These are phyloP conservation scores for Piper betle DNA, from an alignment of 164 flowering plant genomes.

Conservation along the genomic window DNA sequence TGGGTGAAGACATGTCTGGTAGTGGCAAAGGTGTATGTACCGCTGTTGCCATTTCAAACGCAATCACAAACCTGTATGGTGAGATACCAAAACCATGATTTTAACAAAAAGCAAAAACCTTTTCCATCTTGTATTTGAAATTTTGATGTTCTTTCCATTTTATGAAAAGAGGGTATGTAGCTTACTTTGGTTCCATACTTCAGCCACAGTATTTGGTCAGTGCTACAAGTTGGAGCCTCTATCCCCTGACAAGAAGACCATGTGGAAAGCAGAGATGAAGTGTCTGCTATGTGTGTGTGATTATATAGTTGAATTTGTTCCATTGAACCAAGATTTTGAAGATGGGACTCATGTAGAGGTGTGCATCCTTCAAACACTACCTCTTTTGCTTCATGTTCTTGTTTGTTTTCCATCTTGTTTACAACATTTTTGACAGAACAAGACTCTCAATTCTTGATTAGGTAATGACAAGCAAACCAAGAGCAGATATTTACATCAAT, in stretches of 20 bases:
- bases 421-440: conserved; percentile 1
- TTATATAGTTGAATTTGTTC: conserved; percentile 66
- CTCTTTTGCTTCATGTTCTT: not conserved
- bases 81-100: not conserved
- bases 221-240: conserved; percentile 66
- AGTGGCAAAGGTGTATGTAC: conserved; percentile 92
- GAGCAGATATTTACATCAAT: conserved; percentile 71
- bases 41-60: conserved; percentile 81
- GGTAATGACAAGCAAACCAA: conserved; percentile 75
- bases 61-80: conserved; percentile 98
- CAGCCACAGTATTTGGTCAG: conserved; percentile 89
- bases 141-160: not conserved
- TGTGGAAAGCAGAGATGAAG: conserved; percentile 91
- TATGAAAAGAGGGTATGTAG: not conserved
- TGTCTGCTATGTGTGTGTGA: conserved; percentile 88
- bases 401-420: not conserved
- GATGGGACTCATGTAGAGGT: conserved; percentile 65
- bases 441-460: conserved; percentile 11
- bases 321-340: conserved; percentile 28
- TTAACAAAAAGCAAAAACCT: not conserved
- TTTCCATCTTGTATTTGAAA: too few species aligned
- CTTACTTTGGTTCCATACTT: conserved; percentile 1
- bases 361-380: conserved; percentile 1
- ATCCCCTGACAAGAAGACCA: conserved; percentile 54
- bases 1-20: conserved; percentile 99